Base-by-base conservation (phyloP, 2,329 filamentous ascomycete genomes). In the Calycina herbarum region DNA sequence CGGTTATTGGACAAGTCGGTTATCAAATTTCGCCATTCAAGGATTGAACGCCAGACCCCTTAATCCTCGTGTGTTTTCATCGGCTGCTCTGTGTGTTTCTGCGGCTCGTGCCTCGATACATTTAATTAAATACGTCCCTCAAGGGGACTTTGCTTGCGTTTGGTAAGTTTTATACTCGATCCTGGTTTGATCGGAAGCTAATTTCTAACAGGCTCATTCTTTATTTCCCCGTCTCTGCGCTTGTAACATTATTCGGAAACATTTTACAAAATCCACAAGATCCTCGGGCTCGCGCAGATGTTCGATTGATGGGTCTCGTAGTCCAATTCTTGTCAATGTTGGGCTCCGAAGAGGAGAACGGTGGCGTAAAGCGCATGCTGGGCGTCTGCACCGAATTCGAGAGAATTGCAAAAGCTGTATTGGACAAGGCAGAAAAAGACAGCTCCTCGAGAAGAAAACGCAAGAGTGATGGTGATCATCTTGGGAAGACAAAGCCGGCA, bases 341-440 rank as follows among this genome's bases (percentile, higher is more conserved):
- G 13, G 91, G 91, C n/a, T 86, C 90, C 42, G 94, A 98, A 73
- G 92, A 94, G 69, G 91, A 93, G 65, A 95, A 94, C 65, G 92
- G 93, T 54, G 94, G 92, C 73, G 92, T 98, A 5, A 92, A 93
- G 76, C 91, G 95, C 60, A 98, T 98, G 93, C 85, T 97, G 20
- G 90, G 89, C 29, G 90, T 98, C 0, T 98, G 94, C 77, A 87
- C 92, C n/a, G 95, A 99, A 74, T 99, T 99, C 72, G 94, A 97
- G 77, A 88, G 95, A 66, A 97, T 99, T 69, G 93, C 93, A 42
- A 92, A 90, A 74, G 88, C 93, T 2, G 93, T 97, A 8, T 88
- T 98, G 57, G 94, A 98, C 66, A 96, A 94, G 76, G 87, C 92
- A 0, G 94, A 98, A 75, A 93, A 90, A 73, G 94, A 98, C n/a